Base-by-base conservation (phyloP, 495 filamentous ascomycete species). In the Glarea lozoyensis region DNA sequence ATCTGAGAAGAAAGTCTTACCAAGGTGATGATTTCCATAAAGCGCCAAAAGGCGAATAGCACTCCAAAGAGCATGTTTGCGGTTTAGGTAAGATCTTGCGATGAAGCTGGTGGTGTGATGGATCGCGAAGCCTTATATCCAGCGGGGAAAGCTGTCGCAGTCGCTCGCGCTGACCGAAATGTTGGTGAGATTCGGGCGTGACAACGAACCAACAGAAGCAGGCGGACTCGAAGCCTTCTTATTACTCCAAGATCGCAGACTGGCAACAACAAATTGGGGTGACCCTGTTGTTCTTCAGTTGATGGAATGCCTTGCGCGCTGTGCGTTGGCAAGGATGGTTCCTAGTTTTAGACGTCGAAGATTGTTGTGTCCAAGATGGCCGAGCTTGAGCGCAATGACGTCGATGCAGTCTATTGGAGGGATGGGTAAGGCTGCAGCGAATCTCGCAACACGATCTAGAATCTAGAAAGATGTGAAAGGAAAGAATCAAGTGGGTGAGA, bases 21-120 rank as follows among this genome's bases (percentile, higher is more conserved):
- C 57, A 93, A 61, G 31, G 85, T 90, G 64, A 83, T 52, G 65
- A 95, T 84, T 62, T 95, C 74, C 56, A 78, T 62, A 61, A 93
- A 63, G 43, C 88, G 85, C 76, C 82, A 88, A 58, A 81, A 82
- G 69, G 80, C 72, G 75, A 94, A 94, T 61, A 88, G 75, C 42
- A 94, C 59, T 51, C 80, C 83, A 60, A 78, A 82, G 38, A 87
- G 52, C 82, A 89, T 87, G 48, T 63, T 79, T 67, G 25, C 5
- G 31, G 39, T 21, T 35, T 30, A 17, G 19, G 11, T 3, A 5
- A 7, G 19, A 10, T 6, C 22, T 9, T n/a, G 4, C 5, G 3
- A 16, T 10, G 9, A 5, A 21, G 17, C 19, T 7, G 10, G 35
- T 16, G 18, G 11, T 20, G 10, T 10, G 22, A 20, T 9, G 9